Conservation (phyloP, 805 yeast genomes). For the Candida namnaoensis region DNA sequence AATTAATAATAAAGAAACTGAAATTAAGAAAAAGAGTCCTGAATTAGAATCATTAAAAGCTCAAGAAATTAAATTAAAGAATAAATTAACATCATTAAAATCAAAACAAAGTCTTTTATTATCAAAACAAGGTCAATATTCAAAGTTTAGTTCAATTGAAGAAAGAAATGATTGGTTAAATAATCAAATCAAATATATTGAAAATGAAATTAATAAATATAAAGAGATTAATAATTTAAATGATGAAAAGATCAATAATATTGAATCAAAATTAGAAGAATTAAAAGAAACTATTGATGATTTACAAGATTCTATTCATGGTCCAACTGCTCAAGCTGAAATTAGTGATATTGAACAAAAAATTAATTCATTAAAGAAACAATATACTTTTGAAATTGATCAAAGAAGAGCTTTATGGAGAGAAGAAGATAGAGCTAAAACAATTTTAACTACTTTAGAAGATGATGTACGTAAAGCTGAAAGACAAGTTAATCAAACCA, state of each 20-base stretch:
- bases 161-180: slow-evolving; percentile 67
- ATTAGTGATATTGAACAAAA: slow-evolving; percentile 21
- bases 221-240: slow-evolving; percentile 6
- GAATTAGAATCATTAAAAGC: slow-evolving; percentile 26
- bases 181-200: slow-evolving; percentile 34
- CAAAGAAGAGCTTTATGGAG: slow-evolving; percentile 72
- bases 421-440: slow-evolving; percentile 56
- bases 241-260: slow-evolving; percentile 3
- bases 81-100: slow-evolving; percentile 29
- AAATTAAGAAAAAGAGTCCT: slow-evolving; percentile 31
- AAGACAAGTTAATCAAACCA: slow-evolving; percentile 56
- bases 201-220: slow-evolving; percentile 17
- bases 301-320: slow-evolving; percentile 28
- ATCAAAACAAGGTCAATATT: slow-evolving; percentile 62
- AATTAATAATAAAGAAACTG: slow-evolving; percentile 27
- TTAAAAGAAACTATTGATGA: slow-evolving; percentile 22
- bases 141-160: slow-evolving; percentile 41
- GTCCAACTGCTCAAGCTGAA: slow-evolving; percentile 22
- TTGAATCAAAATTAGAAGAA: slow-evolving; percentile 11
- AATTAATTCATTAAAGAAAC: slow-evolving; percentile 24
- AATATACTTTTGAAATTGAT: slow-evolving; percentile 44
- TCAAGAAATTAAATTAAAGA: slow-evolving; percentile 32
- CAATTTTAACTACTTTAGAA: slow-evolving; percentile 44
- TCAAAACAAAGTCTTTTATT: slow-evolving; percentile 51
- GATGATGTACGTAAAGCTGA: slow-evolving; percentile 51